phyloP scores from a whole-genome alignment of 441 rosid species.

The Adansonia gregorii region DNA sequence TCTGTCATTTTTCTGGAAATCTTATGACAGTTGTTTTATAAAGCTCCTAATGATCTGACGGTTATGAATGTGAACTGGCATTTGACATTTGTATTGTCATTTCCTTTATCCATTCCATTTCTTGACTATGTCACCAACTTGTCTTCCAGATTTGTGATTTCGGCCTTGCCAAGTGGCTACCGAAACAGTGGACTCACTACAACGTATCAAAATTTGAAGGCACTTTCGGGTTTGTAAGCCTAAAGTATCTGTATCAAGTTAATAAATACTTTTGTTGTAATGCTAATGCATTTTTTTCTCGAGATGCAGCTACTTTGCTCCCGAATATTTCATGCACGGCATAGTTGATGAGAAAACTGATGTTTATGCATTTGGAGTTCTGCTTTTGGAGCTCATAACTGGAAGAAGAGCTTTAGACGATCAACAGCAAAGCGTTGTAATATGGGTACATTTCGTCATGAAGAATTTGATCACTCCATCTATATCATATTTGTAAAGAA shows the following conservation, averaged over 20 bases:
- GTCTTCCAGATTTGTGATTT: conserved; percentile 78
- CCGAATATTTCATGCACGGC: conserved; percentile 91
- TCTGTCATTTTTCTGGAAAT: neutral
- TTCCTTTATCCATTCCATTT: neutral
- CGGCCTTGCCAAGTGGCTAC: conserved; percentile 95
- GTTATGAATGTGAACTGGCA: neutral
- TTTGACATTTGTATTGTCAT: conserved; percentile 3
- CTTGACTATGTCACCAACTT: conserved; percentile 25
- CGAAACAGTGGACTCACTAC: conserved; percentile 78
- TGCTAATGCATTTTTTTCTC: neutral
- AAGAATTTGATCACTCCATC: neutral
- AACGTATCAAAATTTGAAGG: conserved; percentile 89
- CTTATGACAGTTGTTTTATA: neutral
- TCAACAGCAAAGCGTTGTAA: conserved; percentile 66
- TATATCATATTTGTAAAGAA: neutral
- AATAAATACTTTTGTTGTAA: neutral
- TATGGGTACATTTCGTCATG: conserved; percentile 60
- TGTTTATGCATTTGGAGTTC: conserved; percentile 81
- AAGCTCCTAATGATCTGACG: neutral
- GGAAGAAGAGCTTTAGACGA: conserved; percentile 77
- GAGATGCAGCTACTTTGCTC: conserved; percentile 77
- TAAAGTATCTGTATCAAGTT: conserved; percentile 14
- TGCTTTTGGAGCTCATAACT: conserved; percentile 81
- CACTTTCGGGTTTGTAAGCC: conserved; percentile 78
- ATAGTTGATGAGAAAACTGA: conserved; percentile 92